A percentile compares a stretch with the other conserved stretches of the same genome.
phyloP scores from a whole-genome alignment of 148 eudicot species.

The Chenopodium quinoa region DNA sequence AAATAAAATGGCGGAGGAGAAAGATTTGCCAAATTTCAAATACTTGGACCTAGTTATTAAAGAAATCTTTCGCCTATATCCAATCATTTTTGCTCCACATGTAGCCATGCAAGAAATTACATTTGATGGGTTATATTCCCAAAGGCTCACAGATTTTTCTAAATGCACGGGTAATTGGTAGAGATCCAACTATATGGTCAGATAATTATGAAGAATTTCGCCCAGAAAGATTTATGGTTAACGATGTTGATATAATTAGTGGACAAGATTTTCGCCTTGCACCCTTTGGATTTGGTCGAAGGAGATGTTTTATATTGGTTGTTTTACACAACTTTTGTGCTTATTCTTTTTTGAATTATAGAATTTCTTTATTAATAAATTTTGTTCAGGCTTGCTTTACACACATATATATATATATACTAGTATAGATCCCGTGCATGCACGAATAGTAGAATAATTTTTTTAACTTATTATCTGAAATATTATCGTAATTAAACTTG shows the following conservation, averaged over 20 bases:
- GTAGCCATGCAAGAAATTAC: constrained; percentile 15
- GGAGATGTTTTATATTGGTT: constrained; percentile 28
- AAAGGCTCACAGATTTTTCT: constrained; percentile 21
- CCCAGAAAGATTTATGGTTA: background rate
- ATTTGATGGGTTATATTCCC: constrained; percentile 28
- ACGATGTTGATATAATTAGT: background rate
- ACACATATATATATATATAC: too few species aligned
- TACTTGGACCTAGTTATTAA: constrained; percentile 22
- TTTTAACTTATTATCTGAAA: too few species aligned
- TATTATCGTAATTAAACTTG: too few species aligned
- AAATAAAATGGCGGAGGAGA: constrained; percentile 13
- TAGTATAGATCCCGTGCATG: too few species aligned
- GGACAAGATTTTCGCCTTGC: constrained; percentile 22
- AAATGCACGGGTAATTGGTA: constrained; percentile 9
- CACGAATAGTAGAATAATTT: too few species aligned
- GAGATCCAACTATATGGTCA: constrained; percentile 2
- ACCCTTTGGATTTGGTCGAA: constrained; percentile 22
- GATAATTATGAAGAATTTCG: constrained; percentile 7
- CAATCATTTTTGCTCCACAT: constrained; percentile 19
- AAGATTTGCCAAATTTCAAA: constrained; percentile 7
- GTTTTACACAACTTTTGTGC: too few species aligned
- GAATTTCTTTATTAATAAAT: too few species aligned
- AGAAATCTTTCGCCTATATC: constrained; percentile 20
- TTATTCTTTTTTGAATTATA: too few species aligned
- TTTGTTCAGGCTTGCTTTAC: too few species aligned